A percentile compares a stretch with the other conserved stretches of the same genome.
These are phyloP conservation scores for Nephelium lappaceum DNA, from an alignment of 345 rosid genomes.

Conservation along the genomic window DNA sequence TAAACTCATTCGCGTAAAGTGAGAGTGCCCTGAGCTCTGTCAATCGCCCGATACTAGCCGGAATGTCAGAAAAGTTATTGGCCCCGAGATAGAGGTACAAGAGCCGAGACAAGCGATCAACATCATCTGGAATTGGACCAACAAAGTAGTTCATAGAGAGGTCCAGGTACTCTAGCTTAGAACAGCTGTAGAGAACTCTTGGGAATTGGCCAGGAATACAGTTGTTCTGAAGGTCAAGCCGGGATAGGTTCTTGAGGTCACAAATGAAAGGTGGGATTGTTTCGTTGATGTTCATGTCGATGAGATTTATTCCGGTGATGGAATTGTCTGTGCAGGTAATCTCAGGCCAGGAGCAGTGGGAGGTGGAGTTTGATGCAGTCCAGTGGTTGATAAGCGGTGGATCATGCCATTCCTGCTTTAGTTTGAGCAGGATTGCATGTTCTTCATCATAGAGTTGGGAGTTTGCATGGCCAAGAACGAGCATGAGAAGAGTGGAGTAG, in stretches of 20 bases:
- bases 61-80: conserved; percentile 52
- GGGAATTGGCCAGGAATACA: conserved; percentile 48
- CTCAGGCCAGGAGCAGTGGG: conserved; percentile 65
- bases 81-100: conserved; percentile 29
- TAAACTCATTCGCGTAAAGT: conserved; percentile 32
- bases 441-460: conserved; percentile 44
- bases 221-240: conserved; percentile 36
- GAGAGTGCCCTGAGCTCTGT: conserved; percentile 33
- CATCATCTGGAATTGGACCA: conserved; percentile 53
- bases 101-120: conserved; percentile 43
- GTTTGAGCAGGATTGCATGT: conserved; percentile 36
- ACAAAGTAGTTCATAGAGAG: conserved; percentile 52
- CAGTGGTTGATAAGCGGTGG: conserved; percentile 42
- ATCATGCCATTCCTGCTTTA: conserved; percentile 48
- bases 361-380: conserved; percentile 37
- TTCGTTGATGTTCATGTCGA: conserved; percentile 24
- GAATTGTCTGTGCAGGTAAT: conserved; percentile 41
- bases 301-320: conserved; percentile 32
- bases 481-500: conserved; percentile 11
- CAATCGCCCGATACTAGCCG: conserved; percentile 41
- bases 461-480: conserved; percentile 17
- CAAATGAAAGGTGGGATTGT: conserved; percentile 56
- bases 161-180: conserved; percentile 47
- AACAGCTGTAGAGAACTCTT: conserved; percentile 35
- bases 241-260: conserved; percentile 44